Base-by-base conservation (phyloP, 768 basidiomycete species). In the Pleurotus eryngii region DNA sequence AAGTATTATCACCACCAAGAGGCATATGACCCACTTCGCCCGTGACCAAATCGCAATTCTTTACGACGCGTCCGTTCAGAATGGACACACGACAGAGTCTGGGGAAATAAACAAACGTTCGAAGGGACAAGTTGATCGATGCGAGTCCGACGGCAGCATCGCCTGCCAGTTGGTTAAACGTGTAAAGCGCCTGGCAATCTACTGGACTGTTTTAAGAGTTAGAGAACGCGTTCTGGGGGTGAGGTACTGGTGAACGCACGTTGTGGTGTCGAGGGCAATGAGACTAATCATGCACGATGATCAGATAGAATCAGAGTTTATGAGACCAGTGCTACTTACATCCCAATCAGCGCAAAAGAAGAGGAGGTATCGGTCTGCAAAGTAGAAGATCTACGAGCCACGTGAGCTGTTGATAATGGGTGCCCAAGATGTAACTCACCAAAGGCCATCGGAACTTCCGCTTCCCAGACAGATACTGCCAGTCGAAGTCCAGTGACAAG, bases 321-420 rank as follows among this genome's bases (percentile, higher is more conserved):
- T 35, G 30, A 35, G 30, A 35, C 30, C 30, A 35, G 30, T 35
- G 30, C 30, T 18, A 72, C 86, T 64, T 63, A 88, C 87, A 89
- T 86, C 64, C 87, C 87, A 57, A 86, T 75, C 58, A 89, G 68
- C 2, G 87, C 82, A 60, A 86, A 86, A 76, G 5, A 89, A 69
- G 37, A 89, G 70, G 63, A 76, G 79, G 65, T 89, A 89, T 48
- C 87, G 80, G 58, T 84, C 83, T 40, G 83, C 69, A 68, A 89
- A 89, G 68, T 89, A 89, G 66, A 88, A 88, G 46, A 79, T 71
- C 86, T 88, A 59, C 15, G n/a, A 39, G 11, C 4, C 14, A 42
- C 14, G 12, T 42, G 26, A 35, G 42, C 22, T 27, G 58, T 40
- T 27, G 18, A 30, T 17, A 22, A 27, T 46, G 22, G 30, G 22